Evolutionary conservation across 495 filamentous ascomycete species (phyloP).

Genomic region (Pseudoneurospora amorphoporcata): DNA sequence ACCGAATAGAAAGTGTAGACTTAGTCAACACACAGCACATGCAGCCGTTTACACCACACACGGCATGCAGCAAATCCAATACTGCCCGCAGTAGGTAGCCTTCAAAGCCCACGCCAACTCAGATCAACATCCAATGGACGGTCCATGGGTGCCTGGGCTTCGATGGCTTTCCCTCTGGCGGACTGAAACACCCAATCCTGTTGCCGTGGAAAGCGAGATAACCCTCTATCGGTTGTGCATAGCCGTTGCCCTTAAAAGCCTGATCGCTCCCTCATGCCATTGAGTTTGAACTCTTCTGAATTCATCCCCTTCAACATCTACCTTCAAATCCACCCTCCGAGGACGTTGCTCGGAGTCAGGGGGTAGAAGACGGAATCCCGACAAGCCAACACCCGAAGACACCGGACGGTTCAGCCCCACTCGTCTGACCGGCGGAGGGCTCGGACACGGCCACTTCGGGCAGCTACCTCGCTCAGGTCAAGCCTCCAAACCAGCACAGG

Average conservation of each 20-base stretch:
- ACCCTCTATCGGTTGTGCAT: background rate
- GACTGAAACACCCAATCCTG: background rate
- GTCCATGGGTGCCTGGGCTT: background rate
- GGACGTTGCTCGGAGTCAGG: background rate
- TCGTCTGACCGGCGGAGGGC: background rate
- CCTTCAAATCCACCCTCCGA: background rate
- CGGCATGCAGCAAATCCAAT: background rate
- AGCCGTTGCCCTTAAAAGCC: background rate
- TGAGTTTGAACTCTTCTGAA: background rate
- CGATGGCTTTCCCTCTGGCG: background rate
- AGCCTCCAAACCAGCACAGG: background rate
- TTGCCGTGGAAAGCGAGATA: background rate
- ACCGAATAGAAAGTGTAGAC: background rate
- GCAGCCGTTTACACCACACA: background rate
- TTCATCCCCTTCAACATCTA: background rate
- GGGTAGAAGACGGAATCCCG: background rate
- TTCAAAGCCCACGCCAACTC: background rate
- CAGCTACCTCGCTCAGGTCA: background rate
- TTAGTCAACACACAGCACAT: background rate
- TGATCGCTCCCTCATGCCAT: background rate
- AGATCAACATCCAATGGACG: background rate
- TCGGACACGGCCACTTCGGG: background rate
- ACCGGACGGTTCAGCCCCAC: background rate
- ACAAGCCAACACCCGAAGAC: background rate
- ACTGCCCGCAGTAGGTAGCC: background rate